Evolutionary conservation across 2,329 filamentous ascomycete genomes (phyloP), one percentile per base, ranked within the genome.

Genomic region (Colletotrichum kahawae): DNA sequence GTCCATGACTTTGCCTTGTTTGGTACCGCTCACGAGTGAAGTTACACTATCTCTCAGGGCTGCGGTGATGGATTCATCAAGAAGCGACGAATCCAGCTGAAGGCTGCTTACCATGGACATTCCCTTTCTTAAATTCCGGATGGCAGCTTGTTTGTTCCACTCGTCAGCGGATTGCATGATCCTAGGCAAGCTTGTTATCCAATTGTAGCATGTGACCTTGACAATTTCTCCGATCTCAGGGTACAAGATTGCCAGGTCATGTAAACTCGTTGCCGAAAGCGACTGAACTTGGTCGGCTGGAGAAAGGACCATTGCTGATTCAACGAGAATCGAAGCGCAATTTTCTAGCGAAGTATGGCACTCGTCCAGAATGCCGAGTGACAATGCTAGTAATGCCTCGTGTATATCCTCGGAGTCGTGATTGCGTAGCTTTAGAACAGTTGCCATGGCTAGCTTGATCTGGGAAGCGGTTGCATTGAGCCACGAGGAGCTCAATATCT

Each of bases 111-210:
- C 85, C 9, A 96, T 82, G 34, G 90, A 88, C 67, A 95, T 92
- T 0, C 94, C 92, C 63, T 92, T 93, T 16, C 93, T 91, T n/a
- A 99, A 89, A 77, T 96, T 95, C 33, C 90, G 89, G 31, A 98
- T 90, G 3, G 93, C 92, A 70, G 90, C 89, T 76, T 92, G 89
- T 82, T 97, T 98, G 33, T 90, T 87, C n/a, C 88, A 88, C 78
- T 98, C 95, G 79, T 98, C 95, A 78, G 92, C 93, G 10, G 92
- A 91, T 82, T 96, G 95, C 92, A 98, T 96, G 16, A 95, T 84
- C 18, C 95, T 91, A 7, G 96, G 93, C 21, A 99, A 89, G 54
- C 95, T 93, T 4, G 92, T 91, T 29, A 96, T 90, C 95, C 96
- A 98, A 67, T 92, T 92, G 82, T 96, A 94, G 1, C 97, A 88